phyloP scores from a whole-genome alignment of 768 basidiomycete genomes.

The Pulveroboletus sp. region DNA sequence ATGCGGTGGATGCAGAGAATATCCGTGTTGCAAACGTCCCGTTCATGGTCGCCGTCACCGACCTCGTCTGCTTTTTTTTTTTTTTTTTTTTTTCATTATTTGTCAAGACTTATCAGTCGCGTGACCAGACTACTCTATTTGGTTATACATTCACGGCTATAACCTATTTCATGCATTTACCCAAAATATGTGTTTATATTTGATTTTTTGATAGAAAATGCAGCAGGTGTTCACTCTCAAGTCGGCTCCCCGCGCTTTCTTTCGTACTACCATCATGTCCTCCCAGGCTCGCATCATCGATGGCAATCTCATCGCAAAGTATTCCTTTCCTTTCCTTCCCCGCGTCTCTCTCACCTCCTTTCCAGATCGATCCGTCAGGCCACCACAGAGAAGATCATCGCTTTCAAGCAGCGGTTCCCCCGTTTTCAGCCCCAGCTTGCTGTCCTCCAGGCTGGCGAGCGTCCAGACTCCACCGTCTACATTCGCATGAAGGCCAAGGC shows the following conservation, averaged over 20 bases:
- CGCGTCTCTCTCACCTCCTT: slow-evolving; percentile 10
- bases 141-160: too few relatives aligned
- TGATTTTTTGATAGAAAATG: too few relatives aligned
- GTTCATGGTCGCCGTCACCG: slow-evolving; percentile 38
- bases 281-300: slow-evolving; percentile 64
- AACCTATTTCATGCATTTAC: too few relatives aligned
- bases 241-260: slow-evolving; percentile 8
- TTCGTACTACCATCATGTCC: slow-evolving; percentile 33
- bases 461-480: slow-evolving; percentile 87
- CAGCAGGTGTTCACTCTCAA: neutral
- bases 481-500: slow-evolving; percentile 98
- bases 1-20: slow-evolving; percentile 57
- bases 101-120: slow-evolving; percentile 1
- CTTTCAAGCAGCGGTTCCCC: slow-evolving; percentile 64
- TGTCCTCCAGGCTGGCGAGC: slow-evolving; percentile 91
- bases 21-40: slow-evolving; percentile 46
- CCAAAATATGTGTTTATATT: too few relatives aligned
- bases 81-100: neutral
- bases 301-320: slow-evolving; percentile 84
- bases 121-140: slow-evolving; percentile 14
- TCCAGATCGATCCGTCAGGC: slow-evolving; percentile 72
- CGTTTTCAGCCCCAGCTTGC: slow-evolving; percentile 87
- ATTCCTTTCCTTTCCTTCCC: slow-evolving; percentile 19
- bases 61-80: neutral
- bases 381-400: slow-evolving; percentile 65